phyloP scores from a whole-genome alignment of 257 asterid genomes.

The Nicotiana attenuata region DNA sequence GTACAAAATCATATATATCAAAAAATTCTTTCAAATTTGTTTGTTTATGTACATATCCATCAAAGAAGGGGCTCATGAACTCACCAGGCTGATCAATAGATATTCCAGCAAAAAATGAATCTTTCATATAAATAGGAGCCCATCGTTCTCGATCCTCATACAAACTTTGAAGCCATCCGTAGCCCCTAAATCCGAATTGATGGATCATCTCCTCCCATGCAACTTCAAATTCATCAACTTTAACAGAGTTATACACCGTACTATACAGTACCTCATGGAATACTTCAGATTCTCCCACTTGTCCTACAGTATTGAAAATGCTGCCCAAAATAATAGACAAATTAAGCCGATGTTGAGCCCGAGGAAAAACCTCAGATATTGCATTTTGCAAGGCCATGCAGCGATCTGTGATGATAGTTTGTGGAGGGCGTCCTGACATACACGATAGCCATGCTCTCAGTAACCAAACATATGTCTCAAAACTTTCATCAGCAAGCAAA shows the following conservation, averaged over 20 bases:
- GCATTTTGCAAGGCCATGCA: slow-evolving; percentile 34
- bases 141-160: slow-evolving; percentile 38
- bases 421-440: slow-evolving; percentile 39
- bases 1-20: slow-evolving; percentile 19
- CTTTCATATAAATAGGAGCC: slow-evolving; percentile 36
- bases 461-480: slow-evolving; percentile 33
- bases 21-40: slow-evolving; percentile 34
- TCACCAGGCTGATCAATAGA: slow-evolving; percentile 17
- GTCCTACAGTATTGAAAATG: slow-evolving; percentile 21
- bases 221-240: slow-evolving; percentile 34
- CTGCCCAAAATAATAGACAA: slow-evolving; percentile 28
- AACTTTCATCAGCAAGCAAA: slow-evolving; percentile 29
- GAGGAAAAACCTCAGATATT: slow-evolving; percentile 37
- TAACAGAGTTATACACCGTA: slow-evolving; percentile 22
- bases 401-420: slow-evolving; percentile 28
- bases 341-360: slow-evolving; percentile 28
- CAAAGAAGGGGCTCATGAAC: slow-evolving; percentile 18
- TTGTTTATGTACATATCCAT: slow-evolving; percentile 23
- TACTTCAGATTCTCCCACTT: slow-evolving; percentile 20
- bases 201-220: slow-evolving; percentile 37
- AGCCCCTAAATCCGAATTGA: slow-evolving; percentile 20
- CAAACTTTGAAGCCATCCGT: slow-evolving; percentile 26
- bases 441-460: slow-evolving; percentile 44
- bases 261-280: slow-evolving; percentile 19
- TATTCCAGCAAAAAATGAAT: slow-evolving; percentile 32